Evolutionary conservation across 441 rosid species (phyloP), one percentile per base, ranked within the genome.

Genomic region (Euphorbia celastroides): DNA sequence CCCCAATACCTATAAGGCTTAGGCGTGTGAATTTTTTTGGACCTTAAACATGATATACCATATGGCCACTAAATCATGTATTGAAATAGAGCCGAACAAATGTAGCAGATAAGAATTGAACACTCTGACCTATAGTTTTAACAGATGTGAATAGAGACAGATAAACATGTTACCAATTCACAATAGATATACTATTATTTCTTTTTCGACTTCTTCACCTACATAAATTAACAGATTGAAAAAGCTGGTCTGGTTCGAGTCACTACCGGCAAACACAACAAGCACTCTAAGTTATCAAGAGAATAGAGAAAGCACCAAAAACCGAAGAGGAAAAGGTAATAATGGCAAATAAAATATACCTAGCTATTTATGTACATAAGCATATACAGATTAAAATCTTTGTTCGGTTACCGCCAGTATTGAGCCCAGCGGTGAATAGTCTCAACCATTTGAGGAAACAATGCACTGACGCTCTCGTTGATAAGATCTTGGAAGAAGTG

Each of bases 381-480:
- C 30, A 63, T 16, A 46, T 36, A 31, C 44, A 57, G 20, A 59
- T 3, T 3, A 27, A 30, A 59, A 27, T 10, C 2, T 22, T 19
- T 36, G 36, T n/a, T 34, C 65, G 56, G 66, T 82, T 28, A 94
- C 51, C 97, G 96, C 99, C 99, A 94, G 79, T 94, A 94, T 63
- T 92, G 98, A 72, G 99, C 99, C 99, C 98, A 94, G 30, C 98
- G 85, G 74, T 94, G 99, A 74, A 94, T 94, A 51, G 98, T 92
- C 75, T 92, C 97, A 60, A 94, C 99, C 99, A 94, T 94, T 75
- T 94, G 98, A 22, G 98, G 99, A 74, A 94, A 94, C 82, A 92
- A 68, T 0, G 99, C 99, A 57, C 96, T 94, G 19, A 92, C 97
- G 28, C 99, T 94, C 78, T 94, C 99, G 52, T 91, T 92, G 13